These are phyloP conservation scores for Phytophthora melonis DNA, from an alignment of 352 stramenopile species.

Conservation along the genomic window DNA sequence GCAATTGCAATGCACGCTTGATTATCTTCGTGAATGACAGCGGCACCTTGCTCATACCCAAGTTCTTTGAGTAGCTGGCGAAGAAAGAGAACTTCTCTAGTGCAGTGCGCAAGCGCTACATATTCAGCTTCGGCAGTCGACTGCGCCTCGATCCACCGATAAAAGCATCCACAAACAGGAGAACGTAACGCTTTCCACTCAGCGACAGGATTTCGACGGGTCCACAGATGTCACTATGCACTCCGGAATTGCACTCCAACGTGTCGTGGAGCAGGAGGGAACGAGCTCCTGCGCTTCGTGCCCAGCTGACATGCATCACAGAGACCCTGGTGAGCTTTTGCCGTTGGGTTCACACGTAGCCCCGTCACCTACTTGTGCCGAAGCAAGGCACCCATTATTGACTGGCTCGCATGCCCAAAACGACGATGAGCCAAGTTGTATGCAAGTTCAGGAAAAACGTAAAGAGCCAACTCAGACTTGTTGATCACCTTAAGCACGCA, in stretches of 20 bases:
- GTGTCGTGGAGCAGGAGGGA: neutral
- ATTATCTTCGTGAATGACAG: constrained; percentile 16
- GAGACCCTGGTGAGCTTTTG: neutral
- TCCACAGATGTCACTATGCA: neutral
- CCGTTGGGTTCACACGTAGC: neutral
- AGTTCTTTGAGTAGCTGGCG: constrained; percentile 18
- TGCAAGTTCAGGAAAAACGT: neutral
- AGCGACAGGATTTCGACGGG: neutral
- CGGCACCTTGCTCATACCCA: constrained; percentile 11
- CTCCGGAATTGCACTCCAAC: neutral
- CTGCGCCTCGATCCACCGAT: constrained; percentile 19
- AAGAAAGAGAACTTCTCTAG: constrained; percentile 20
- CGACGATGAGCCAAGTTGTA: neutral
- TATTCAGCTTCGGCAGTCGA: constrained; percentile 28
- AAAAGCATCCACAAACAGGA: constrained; percentile 12
- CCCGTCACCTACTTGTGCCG: neutral
- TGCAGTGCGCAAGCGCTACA: constrained; percentile 13
- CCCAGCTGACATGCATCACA: neutral
- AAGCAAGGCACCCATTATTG: neutral
- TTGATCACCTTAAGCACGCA: constrained; percentile 1
- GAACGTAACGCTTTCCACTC: constrained; percentile 4
- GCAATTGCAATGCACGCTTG: constrained; percentile 26
- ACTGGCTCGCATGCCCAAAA: neutral
- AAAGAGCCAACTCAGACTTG: neutral
- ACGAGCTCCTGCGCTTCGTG: neutral